Evolutionary conservation across 257 asterid species (phyloP), one percentile per base, ranked within the genome.

Genomic region (Knoxia roxburghii): DNA sequence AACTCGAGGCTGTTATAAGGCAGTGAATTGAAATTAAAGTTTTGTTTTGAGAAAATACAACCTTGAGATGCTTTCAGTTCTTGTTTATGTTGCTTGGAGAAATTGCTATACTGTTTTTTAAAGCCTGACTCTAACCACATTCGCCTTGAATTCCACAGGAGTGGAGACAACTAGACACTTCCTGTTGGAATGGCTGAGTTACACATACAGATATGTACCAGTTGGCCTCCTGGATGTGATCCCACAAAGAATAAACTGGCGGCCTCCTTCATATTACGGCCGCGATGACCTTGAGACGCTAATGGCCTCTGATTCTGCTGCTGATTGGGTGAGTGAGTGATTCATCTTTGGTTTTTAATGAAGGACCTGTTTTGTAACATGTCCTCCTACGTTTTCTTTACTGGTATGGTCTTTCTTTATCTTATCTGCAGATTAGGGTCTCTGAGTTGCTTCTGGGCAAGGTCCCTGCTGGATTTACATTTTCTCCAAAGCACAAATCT

Each of bases 231-330:
- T 90, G 40, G 99, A 94, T 13, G 91, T 90, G 55, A 73, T 88
- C 60, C 97, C 95, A 6, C 95, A 80, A 68, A 72, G 73, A 80
- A 72, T 94, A 64, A 94, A 94, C 64, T 90, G 96, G 96, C 86
- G 97, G 23, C 85, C 95, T 41, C 99, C 99, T 11, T 82, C 97
- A 0, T 94, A 88, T 64, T 83, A 71, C 39, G 96, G 99, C 11
- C 89, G 99, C 41, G 85, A 94, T 77, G 96, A 94, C 67, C 96
- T 94, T 8, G 99, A 94, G 80, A 88, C 97, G 8, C 67, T 94
- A 45, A 94, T 94, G 97, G 95, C 95, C 40, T 94, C 97, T 60
- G 99, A 94, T 41, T 94, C 97, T 56, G 99, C 96, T 60, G 99
- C 97, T 46, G 99, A 94, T 64, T 94, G 99, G 97, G 99, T 94